A percentile compares a stretch with the other conserved stretches of the same genome.
Evolutionary conservation across 768 basidiomycete genomes (phyloP).

Genomic region (Scleroderma bovista): DNA sequence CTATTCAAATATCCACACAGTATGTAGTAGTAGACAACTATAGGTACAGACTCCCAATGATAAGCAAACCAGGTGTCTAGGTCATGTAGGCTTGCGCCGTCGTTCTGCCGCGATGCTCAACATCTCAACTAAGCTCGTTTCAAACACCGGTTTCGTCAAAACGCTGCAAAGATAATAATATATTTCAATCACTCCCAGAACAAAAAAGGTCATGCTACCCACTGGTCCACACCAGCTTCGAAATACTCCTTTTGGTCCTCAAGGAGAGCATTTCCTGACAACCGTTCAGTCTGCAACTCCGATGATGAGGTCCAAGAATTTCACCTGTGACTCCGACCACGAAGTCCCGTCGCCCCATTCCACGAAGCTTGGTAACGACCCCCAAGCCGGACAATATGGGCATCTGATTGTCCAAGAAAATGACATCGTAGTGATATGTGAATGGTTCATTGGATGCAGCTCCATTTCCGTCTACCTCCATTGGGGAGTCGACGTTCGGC

Average conservation of each 20-base stretch:
- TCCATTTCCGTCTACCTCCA: not conserved
- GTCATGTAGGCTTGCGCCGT: no score
- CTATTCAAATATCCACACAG: not conserved
- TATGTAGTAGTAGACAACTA: no score
- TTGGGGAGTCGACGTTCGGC: not conserved
- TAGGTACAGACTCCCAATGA: no score
- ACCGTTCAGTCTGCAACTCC: conserved; percentile 6
- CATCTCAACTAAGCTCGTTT: conserved; percentile 44
- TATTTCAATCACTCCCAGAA: not conserved
- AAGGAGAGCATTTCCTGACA: conserved; percentile 47
- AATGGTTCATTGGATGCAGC: not conserved
- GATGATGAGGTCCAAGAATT: conserved; percentile 4
- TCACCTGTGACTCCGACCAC: conserved; percentile 77
- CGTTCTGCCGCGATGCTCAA: conserved; percentile 37
- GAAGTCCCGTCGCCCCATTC: conserved; percentile 63
- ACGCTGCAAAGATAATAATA: conserved; percentile 44
- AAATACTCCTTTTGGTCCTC: conserved; percentile 71
- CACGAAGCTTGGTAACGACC: conserved; percentile 58
- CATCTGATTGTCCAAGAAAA: conserved; percentile 77
- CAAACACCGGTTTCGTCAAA: conserved; percentile 74
- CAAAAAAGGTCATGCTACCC: conserved; percentile 20
- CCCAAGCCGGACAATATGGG: conserved; percentile 72
- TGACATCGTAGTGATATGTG: conserved; percentile 32
- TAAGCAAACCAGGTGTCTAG: no score
- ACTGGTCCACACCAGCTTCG: conserved; percentile 73